Evolutionary conservation across 1,284 basidiomycete species (phyloP).

Genomic region (Ceratobasidium papillatum): DNA sequence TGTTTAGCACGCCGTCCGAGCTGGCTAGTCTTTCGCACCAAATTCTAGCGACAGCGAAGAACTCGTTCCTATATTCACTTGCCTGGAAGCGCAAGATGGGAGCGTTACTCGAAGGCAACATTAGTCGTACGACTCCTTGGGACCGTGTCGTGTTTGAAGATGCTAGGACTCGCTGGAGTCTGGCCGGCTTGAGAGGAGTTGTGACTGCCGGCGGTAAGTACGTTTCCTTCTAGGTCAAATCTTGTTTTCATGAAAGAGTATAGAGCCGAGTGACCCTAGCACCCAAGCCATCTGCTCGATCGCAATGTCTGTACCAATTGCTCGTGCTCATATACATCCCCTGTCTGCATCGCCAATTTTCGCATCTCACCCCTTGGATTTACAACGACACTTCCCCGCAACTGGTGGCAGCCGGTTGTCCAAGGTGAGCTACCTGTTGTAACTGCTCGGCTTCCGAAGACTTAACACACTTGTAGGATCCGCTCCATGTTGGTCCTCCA

Average conservation of each 20-base stretch:
- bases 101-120: conserved; percentile 69
- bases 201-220: conserved; percentile 70
- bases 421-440: background rate
- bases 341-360: conserved; percentile 72
- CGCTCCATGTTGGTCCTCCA: conserved; percentile 70
- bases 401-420: conserved; percentile 40
- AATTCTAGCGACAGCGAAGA: conserved; percentile 64
- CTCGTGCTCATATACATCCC: conserved; percentile 68
- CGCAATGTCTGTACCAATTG: conserved; percentile 73
- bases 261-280: conserved; percentile 48
- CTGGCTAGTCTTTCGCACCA: conserved; percentile 60
- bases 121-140: conserved; percentile 80
- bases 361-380: conserved; percentile 75
- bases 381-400: conserved; percentile 67
- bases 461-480: conserved; percentile 19
- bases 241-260: background rate
- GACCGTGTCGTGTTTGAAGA: conserved; percentile 74
- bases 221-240: background rate
- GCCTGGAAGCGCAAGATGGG: conserved; percentile 78
- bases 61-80: conserved; percentile 60
- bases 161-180: conserved; percentile 66
- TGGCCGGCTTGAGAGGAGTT: conserved; percentile 62
- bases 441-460: conserved; percentile 37
- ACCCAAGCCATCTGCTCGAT: conserved; percentile 68
- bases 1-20: conserved; percentile 15